Evolutionary conservation across 108 stramenopile genomes (phyloP).

Genomic region (Cyclotella distinguenda): DNA sequence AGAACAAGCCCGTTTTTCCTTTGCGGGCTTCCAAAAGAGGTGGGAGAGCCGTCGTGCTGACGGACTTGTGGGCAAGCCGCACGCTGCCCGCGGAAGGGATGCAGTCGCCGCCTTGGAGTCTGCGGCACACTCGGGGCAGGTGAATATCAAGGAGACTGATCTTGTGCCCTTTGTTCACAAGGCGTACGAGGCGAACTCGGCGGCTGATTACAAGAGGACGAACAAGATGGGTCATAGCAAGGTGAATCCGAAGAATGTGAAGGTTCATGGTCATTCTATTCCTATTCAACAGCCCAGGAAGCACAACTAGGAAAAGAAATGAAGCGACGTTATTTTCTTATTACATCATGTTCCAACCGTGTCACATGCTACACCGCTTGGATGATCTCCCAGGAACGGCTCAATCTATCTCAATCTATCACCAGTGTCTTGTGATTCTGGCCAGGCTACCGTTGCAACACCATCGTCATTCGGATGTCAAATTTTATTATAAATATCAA

Average conservation of each 20-base stretch:
- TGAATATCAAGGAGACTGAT: constrained; percentile 1
- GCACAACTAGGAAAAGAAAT: constrained; percentile 6
- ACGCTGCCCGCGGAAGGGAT: constrained; percentile 8
- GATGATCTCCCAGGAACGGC: too few relatives aligned
- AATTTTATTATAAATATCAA: neutral
- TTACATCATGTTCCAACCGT: neutral
- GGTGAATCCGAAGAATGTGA: constrained; percentile 24
- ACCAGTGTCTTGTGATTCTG: too few relatives aligned
- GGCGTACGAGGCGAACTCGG: constrained; percentile 21
- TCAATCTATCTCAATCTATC: too few relatives aligned
- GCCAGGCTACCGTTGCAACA: too few relatives aligned
- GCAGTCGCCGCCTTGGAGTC: neutral
- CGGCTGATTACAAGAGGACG: constrained; percentile 8
- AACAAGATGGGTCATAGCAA: neutral
- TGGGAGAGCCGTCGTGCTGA: constrained; percentile 37
- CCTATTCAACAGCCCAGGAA: constrained; percentile 38
- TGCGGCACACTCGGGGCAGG: neutral
- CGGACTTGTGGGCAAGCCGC: constrained; percentile 37
- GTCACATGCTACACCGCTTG: too few relatives aligned
- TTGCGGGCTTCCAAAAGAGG: constrained; percentile 28
- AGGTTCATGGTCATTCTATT: constrained; percentile 10
- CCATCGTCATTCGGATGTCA: too few relatives aligned
- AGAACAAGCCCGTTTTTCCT: constrained; percentile 23
- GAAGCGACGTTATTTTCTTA: neutral
- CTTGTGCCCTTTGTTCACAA: constrained; percentile 18